Conservation (phyloP, 1,284 basidiomycete species). For the Ganoderma leucocontextum region DNA sequence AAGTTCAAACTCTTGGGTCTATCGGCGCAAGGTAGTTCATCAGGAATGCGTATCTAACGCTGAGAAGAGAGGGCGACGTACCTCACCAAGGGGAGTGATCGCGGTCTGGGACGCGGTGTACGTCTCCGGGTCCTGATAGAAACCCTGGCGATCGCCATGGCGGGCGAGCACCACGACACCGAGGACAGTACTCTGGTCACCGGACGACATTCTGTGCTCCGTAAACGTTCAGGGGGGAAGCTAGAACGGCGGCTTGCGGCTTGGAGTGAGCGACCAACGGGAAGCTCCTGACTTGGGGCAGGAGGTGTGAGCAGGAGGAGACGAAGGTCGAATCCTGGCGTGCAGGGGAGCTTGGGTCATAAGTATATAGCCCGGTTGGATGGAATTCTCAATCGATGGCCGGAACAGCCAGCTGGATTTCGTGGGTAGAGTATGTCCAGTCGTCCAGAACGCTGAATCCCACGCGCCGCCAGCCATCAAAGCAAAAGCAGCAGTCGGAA, state of each 20-base stretch:
- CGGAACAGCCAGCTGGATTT: neutral
- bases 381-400: constrained; percentile 5
- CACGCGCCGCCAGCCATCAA: neutral
- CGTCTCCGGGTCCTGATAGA: constrained; percentile 50
- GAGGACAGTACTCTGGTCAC: constrained; percentile 42
- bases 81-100: constrained; percentile 59
- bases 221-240: neutral
- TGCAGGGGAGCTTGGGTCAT: constrained; percentile 10
- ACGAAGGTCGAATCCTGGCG: constrained; percentile 5
- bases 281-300: neutral
- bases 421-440: neutral
- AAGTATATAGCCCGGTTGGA: constrained; percentile 6
- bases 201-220: constrained; percentile 24
- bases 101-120: constrained; percentile 55
- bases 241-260: neutral
- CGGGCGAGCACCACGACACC: constrained; percentile 58
- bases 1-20: constrained; percentile 54
- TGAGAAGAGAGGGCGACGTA: constrained; percentile 30
- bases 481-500: neutral
- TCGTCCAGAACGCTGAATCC: neutral
- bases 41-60: neutral
- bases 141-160: constrained; percentile 58
- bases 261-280: neutral
- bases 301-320: neutral
- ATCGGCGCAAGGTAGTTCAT: neutral